phyloP scores from a whole-genome alignment of 2,329 filamentous ascomycete genomes.

The Apiospora arundinis region DNA sequence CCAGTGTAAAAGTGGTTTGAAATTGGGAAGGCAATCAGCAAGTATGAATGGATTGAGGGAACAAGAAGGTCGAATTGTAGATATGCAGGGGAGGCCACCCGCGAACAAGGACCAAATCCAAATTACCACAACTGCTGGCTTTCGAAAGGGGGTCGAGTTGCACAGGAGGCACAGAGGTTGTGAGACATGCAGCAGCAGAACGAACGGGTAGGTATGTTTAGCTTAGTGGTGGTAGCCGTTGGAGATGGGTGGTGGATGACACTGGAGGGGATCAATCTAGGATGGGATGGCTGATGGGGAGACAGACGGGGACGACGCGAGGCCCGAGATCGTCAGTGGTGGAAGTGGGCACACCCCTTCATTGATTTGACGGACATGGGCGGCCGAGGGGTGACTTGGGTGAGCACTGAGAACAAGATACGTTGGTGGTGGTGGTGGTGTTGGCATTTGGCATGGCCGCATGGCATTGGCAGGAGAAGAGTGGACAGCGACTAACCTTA shows the following conservation, averaged over 20 bases:
- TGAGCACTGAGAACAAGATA: not conserved
- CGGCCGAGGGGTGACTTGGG: not conserved
- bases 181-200: constrained; percentile 15
- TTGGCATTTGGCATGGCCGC: not conserved
- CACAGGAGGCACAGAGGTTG: not conserved
- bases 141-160: constrained; percentile 13
- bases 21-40: not conserved
- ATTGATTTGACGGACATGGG: constrained; percentile 4
- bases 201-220: constrained; percentile 11
- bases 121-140: not conserved
- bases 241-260: constrained; percentile 6
- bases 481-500: constrained; percentile 7
- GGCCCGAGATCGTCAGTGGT: constrained; percentile 16
- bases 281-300: constrained; percentile 17
- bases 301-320: constrained; percentile 12
- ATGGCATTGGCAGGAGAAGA: not conserved
- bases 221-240: constrained; percentile 16
- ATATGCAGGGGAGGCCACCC: constrained; percentile 17
- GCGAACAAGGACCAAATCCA: not conserved
- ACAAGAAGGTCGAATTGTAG: constrained; percentile 4
- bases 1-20: constrained; percentile 2
- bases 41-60: constrained; percentile 7
- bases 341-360: constrained; percentile 15
- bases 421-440: constrained; percentile 1
- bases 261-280: not conserved